phyloP scores from a whole-genome alignment of 2,329 filamentous ascomycete genomes.

The Capronia coronata region DNA sequence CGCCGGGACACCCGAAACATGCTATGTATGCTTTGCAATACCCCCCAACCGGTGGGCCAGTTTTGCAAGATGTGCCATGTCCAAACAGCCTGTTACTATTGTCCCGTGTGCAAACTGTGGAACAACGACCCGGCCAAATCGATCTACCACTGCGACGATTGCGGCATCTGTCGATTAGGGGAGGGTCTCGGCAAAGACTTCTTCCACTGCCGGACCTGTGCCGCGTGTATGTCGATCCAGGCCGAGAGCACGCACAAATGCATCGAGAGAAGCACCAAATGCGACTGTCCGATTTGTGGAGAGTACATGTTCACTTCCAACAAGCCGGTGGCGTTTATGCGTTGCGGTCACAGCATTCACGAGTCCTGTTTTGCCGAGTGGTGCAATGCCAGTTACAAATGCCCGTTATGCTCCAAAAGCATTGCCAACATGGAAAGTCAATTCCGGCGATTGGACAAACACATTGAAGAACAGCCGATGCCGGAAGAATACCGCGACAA shows the following conservation, averaged over 20 bases:
- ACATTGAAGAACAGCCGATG: constrained; percentile 88
- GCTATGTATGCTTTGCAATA: constrained; percentile 93
- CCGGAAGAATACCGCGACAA: constrained; percentile 73
- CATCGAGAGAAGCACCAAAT: constrained; percentile 88
- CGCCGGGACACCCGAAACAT: constrained; percentile 84
- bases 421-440: constrained; percentile 96
- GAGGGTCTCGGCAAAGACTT: constrained; percentile 93
- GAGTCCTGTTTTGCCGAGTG: constrained; percentile 81
- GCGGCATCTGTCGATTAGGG: constrained; percentile 87
- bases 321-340: constrained; percentile 83
- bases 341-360: constrained; percentile 93
- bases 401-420: constrained; percentile 91
- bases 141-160: constrained; percentile 94
- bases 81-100: constrained; percentile 82
- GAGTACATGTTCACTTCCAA: constrained; percentile 95
- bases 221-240: constrained; percentile 86
- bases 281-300: constrained; percentile 92
- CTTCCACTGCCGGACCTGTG: constrained; percentile 96
- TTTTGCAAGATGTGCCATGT: constrained; percentile 70
- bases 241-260: constrained; percentile 83
- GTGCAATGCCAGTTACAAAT: constrained; percentile 87
- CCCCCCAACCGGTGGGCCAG: constrained; percentile 74
- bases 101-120: constrained; percentile 91
- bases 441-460: constrained; percentile 82
- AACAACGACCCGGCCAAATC: constrained; percentile 84